Evolutionary conservation across 208 protist genomes (phyloP).

Genomic region (Vickermania spadyakhi): DNA sequence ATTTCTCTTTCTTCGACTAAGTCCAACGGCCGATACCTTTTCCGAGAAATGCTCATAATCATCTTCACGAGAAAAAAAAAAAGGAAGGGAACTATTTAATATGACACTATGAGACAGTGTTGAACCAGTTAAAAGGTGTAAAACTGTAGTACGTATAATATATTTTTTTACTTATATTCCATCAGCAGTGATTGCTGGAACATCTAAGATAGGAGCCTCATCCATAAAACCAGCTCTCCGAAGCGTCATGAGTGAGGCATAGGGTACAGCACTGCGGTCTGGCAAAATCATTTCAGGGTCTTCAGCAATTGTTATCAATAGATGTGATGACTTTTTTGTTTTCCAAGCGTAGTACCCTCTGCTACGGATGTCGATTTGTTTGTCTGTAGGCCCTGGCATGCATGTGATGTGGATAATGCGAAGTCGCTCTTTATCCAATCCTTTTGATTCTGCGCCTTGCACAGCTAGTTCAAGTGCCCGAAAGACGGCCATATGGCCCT

Average conservation of each 20-base stretch:
- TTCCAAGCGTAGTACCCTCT: constrained; percentile 86
- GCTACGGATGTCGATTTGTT: constrained; percentile 85
- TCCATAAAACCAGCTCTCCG: constrained; percentile 58
- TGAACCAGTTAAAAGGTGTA: no score
- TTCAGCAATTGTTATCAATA: constrained; percentile 76
- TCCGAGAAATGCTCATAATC: constrained; percentile 36
- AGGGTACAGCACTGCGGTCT: constrained; percentile 81
- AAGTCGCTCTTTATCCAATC: constrained; percentile 81
- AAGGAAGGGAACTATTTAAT: constrained; percentile 1
- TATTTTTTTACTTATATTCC: constrained; percentile 40
- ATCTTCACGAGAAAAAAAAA: constrained; percentile 10
- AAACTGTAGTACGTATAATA: no score
- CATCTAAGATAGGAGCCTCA: constrained; percentile 65
- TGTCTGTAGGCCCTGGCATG: constrained; percentile 77
- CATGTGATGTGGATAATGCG: constrained; percentile 82
- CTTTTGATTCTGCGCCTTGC: constrained; percentile 81
- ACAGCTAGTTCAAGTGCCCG: constrained; percentile 75
- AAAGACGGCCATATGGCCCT: constrained; percentile 82
- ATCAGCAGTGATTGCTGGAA: constrained; percentile 84
- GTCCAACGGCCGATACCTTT: constrained; percentile 77
- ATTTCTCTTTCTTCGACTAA: constrained; percentile 53
- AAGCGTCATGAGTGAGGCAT: constrained; percentile 78
- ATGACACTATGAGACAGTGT: no score
- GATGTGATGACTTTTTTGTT: constrained; percentile 82
- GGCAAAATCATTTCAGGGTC: constrained; percentile 86